Evolutionary conservation across 495 filamentous ascomycete species (phyloP), one percentile per base, ranked within the genome.

Genomic region (Tetracladium marchalianum): DNA sequence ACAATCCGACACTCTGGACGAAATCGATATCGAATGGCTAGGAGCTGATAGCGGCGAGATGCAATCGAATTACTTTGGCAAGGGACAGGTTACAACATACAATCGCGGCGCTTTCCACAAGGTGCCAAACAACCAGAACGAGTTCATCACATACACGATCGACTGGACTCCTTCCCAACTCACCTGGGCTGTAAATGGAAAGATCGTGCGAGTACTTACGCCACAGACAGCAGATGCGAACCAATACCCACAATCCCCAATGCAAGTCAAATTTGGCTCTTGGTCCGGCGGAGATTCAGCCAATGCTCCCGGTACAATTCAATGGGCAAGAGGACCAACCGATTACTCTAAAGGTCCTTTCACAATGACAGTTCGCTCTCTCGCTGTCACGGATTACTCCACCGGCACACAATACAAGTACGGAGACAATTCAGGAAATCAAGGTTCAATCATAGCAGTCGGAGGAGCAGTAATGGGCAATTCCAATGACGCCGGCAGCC

Each of bases 41-140:
- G 56, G 75, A 39, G 70, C 62, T 22, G 68, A 75, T 47, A 31
- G 27, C 11, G 50, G 42, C 11, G 54, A 76, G 43, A 81, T 85
- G 9, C 82, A 88, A 60, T 80, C 75, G 55, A 88, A 90, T 64
- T 90, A 82, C 65, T 90, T 84, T 58, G 82, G 83, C 51, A 85
- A 88, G 63, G 85, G 84, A 15, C 76, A 81, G 46, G 77, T 76
- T 7, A 66, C 61, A 8, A 67, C 74, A 11, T 82, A 76, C 52
- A 69, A 78, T 50, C 81, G 81, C 32, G 82, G 78, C 24, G 72
- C 68, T 1, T 73, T 71, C 47, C 77, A 82, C 55, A 49, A 70
- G 7, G 70, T 84, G 34, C 52, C 65, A 41, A 79, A 79, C 58
- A 68, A 54, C 44, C 74, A 81, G 44, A 67, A 65, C 27, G 66